A percentile compares a stretch with the other conserved stretches of the same genome.
phyloP scores from a whole-genome alignment of 768 basidiomycete genomes.

The Lentinus brumalis region DNA sequence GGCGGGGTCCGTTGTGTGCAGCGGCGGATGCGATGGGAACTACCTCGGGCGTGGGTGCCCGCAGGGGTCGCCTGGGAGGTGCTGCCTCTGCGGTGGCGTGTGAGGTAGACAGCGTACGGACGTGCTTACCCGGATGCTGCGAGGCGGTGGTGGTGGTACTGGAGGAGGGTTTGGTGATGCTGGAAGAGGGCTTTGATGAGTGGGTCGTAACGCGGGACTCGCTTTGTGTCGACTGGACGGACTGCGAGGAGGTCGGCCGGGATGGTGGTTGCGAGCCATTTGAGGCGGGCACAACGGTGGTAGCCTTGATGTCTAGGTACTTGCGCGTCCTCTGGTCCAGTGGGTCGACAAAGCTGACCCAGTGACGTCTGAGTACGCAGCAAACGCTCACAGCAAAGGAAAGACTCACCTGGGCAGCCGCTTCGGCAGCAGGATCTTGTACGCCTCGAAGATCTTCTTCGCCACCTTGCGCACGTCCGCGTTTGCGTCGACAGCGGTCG shows the following conservation, averaged over 20 bases:
- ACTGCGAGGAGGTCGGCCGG: constrained; percentile 29
- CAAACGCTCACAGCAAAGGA: not conserved
- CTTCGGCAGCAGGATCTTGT: constrained; percentile 66
- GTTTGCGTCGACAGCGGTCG: constrained; percentile 70
- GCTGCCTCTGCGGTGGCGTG: not conserved
- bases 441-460: constrained; percentile 74
- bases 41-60: constrained; percentile 8
- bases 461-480: constrained; percentile 73
- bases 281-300: constrained; percentile 15
- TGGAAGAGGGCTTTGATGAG: not conserved
- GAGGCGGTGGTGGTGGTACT: not conserved
- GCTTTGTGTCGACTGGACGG: constrained; percentile 17
- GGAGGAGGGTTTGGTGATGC: not conserved
- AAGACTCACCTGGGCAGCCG: constrained; percentile 65
- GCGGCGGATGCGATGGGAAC: not conserved
- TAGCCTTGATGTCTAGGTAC: constrained; percentile 58
- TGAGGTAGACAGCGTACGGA: constrained; percentile 13
- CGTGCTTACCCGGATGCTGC: constrained; percentile 4
- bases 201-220: not conserved
- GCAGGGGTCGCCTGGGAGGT: constrained; percentile 1
- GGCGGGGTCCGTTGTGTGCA: constrained; percentile 2
- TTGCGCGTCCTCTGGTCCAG: constrained; percentile 77
- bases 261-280: constrained; percentile 28
- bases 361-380: constrained; percentile 3
- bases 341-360: constrained; percentile 65